These are phyloP conservation scores for Trametes sp. DNA, from an alignment of 1,284 basidiomycete species.

Conservation along the genomic window DNA sequence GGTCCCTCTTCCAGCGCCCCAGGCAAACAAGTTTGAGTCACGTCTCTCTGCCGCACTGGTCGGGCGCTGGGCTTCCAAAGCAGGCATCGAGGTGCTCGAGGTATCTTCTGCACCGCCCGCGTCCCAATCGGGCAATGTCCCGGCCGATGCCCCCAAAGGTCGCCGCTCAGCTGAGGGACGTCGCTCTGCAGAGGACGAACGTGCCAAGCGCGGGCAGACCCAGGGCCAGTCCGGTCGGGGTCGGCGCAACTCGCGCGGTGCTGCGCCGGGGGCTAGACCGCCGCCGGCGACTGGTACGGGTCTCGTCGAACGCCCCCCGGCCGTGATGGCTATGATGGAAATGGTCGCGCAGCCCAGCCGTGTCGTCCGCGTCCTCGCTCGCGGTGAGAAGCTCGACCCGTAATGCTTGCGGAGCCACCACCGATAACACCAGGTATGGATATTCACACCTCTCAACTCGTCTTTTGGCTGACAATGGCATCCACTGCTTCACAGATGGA, in stretches of 20 bases:
- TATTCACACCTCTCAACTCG: not conserved
- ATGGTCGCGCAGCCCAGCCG: slow-evolving; percentile 73
- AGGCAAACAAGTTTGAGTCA: slow-evolving; percentile 66
- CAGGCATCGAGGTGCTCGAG: slow-evolving; percentile 63
- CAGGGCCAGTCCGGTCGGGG: slow-evolving; percentile 29
- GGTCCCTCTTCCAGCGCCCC: slow-evolving; percentile 70
- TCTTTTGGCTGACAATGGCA: not conserved
- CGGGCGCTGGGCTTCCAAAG: slow-evolving; percentile 68
- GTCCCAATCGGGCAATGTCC: slow-evolving; percentile 4
- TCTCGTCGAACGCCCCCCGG: slow-evolving; percentile 74
- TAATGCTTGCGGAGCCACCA: slow-evolving; percentile 4
- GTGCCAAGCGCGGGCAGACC: slow-evolving; percentile 38
- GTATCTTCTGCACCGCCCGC: slow-evolving; percentile 49
- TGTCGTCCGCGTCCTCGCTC: slow-evolving; percentile 76
- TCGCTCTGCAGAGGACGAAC: slow-evolving; percentile 45
- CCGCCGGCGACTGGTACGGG: slow-evolving; percentile 36
- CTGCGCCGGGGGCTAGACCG: slow-evolving; percentile 30
- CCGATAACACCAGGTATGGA: not conserved
- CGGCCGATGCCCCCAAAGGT: slow-evolving; percentile 28
- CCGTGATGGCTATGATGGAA: slow-evolving; percentile 79
- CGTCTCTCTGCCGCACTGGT: slow-evolving; percentile 70
- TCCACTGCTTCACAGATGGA: slow-evolving; percentile 6
- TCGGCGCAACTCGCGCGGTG: slow-evolving; percentile 38
- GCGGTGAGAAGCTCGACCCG: slow-evolving; percentile 80
- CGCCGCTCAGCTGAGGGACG: slow-evolving; percentile 40